Evolutionary conservation across 768 basidiomycete genomes (phyloP), one percentile per base, ranked within the genome.

Genomic region (Ramaria sp.): DNA sequence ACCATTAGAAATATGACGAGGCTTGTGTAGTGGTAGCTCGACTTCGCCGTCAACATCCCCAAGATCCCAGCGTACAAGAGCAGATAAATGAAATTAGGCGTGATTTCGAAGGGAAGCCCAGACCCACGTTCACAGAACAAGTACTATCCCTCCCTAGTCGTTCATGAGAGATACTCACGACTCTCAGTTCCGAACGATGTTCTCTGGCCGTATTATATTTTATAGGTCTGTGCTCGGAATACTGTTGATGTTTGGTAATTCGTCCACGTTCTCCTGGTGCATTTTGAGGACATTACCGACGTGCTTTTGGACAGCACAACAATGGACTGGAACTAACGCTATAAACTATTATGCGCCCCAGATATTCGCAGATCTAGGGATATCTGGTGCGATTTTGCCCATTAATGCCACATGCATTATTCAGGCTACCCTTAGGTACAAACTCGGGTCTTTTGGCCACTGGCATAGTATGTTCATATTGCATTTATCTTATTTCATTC

Each of bases 281-380:
- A 66, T 57, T 76, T 78, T 71, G 71, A 69, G 44, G 73, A 70
- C 5, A 67, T 64, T n/a, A 55, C 61, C n/a, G 2, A 59, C 76
- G 24, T 66, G 75, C 56, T 76, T 77, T 71, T 67, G 75, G 57
- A 73, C 71, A 61, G 73, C 66, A 38, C 59, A 60, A 47, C 70
- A 78, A 62, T 76, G 75, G 71, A 78, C 74, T 0, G 78, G 78
- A 13, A 75, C 75, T 12, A 78, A 79, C 57, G 70, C 76, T 2
- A 75, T 79, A 60, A 77, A 77, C 60, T 79, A 79, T 59, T 80
- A 72, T 56, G 73, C 73, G 57, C 78, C 78, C 0, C 61, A 70
- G 38, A 75, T 79, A 57, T 79, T 80, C 57, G 70, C 70, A 3
- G 64, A 64, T 36, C 65, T 79, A 15, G 78, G 78, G 1, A 71